Evolutionary conservation across 2,329 filamentous ascomycete species (phyloP).

Genomic region (Simplicillium sp.): DNA sequence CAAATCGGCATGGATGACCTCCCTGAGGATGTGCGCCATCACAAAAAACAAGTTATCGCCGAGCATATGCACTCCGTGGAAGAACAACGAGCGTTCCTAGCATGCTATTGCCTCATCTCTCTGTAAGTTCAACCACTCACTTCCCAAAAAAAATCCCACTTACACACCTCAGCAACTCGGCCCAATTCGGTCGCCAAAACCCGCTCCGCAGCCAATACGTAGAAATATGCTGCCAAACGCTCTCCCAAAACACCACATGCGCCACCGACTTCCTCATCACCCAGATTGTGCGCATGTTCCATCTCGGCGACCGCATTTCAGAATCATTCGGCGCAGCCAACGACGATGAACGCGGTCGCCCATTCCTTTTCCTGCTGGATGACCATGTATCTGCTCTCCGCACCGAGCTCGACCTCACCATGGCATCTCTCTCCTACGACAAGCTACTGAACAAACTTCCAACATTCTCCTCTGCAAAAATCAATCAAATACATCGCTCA

Average conservation of each 20-base stretch:
- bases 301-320: conserved; percentile 24
- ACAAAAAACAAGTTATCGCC: conserved; percentile 8
- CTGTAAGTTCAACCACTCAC: conserved; percentile 16
- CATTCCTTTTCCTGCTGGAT: conserved; percentile 22
- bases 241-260: conserved; percentile 15
- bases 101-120: conserved; percentile 28
- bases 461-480: conserved; percentile 4
- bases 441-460: conserved; percentile 9
- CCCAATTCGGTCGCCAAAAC: conserved; percentile 24
- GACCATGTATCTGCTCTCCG: conserved; percentile 21
- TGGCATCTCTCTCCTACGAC: conserved; percentile 17
- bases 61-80: conserved; percentile 21
- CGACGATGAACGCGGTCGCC: conserved; percentile 14
- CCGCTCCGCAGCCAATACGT: conserved; percentile 21
- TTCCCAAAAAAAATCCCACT: not conserved
- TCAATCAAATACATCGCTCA: conserved; percentile 10
- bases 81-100: conserved; percentile 27
- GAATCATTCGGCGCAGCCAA: conserved; percentile 20
- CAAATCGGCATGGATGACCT: conserved; percentile 6
- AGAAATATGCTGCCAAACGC: conserved; percentile 20
- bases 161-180: conserved; percentile 19
- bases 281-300: conserved; percentile 23
- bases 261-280: conserved; percentile 21
- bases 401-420: conserved; percentile 20
- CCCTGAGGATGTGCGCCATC: conserved; percentile 8